Evolutionary conservation across 2,329 filamentous ascomycete genomes (phyloP), one percentile per base, ranked within the genome.

Genomic region (Fusarium kyushuense): DNA sequence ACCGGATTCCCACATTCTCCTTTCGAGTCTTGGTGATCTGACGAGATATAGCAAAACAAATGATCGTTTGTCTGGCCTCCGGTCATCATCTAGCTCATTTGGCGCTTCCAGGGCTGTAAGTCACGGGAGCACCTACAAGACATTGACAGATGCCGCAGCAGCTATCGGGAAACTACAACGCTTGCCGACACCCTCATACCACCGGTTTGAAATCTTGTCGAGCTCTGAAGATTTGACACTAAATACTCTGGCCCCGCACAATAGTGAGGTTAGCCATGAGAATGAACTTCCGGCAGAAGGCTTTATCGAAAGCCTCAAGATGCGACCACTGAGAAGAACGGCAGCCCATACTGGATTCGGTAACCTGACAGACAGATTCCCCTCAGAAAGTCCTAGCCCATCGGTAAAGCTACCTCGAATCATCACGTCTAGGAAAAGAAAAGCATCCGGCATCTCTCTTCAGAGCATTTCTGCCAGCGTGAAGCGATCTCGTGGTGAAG

Each of bases 31-130:
- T 14, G 72, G 76, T 14, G 62, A 77, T 27, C 64, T 80, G 33
- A 68, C 70, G 2, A 72, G 71, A 32, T 79, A 76, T 46, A 74
- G 72, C 42, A 70, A 67, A 25, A 67, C 63, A 33, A 76, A 77
- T 25, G 72, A 76, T 54, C 62, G 71, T 5, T 63, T 77, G 6
- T 77, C 76, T 0, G 73, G 73, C 23, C 72, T 79, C 21, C 63
- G 69, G 11, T 63, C 59, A 16, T 78, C 78, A 17, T 76, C 77
- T 7, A 65, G 62, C 3, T 73, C 73, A 9, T 64, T 69, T 23
- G 54, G 48, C 11, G 51, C 51, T 13, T 62, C 63, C 17, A 45
- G 36, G 36, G 33, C 11, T 35, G 63, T 57, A 21, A 60, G 54
- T 19, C 59, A 59, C 36, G 65, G 58, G n/a, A 73, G 64, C 21